Evolutionary conservation across 1,139 yeast genomes (phyloP).

Genomic region (Candida freyschussii): DNA sequence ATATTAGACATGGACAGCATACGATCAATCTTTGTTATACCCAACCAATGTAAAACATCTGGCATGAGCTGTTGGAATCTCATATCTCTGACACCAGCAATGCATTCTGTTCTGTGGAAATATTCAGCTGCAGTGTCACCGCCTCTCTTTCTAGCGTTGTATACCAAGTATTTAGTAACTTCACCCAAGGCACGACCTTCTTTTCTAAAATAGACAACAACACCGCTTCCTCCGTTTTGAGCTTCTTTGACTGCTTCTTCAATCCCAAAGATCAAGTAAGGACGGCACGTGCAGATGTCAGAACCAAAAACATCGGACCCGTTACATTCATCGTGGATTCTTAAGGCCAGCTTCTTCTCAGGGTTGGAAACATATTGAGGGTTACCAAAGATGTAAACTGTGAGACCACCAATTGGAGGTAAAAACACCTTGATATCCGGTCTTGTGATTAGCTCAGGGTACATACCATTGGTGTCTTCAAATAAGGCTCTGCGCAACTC

Average conservation of each 20-base stretch:
- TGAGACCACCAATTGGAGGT: conserved; percentile 61
- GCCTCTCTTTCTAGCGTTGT: conserved; percentile 60
- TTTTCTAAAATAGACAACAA: conserved; percentile 56
- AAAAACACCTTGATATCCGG: conserved; percentile 56
- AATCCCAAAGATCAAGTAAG: conserved; percentile 56
- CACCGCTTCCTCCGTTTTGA: conserved; percentile 56
- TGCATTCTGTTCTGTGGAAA: conserved; percentile 59
- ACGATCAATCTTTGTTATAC: conserved; percentile 53
- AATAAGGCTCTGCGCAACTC: conserved; percentile 52
- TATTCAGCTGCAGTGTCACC: conserved; percentile 63
- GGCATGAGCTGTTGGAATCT: conserved; percentile 66
- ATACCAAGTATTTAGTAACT: conserved; percentile 59
- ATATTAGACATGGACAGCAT: conserved; percentile 63
- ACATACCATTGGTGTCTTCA: conserved; percentile 62
- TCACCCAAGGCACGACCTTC: conserved; percentile 65
- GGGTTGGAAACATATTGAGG: conserved; percentile 48
- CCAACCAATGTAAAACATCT: conserved; percentile 59
- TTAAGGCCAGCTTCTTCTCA: conserved; percentile 43
- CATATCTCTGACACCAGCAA: conserved; percentile 63
- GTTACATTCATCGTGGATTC: conserved; percentile 62
- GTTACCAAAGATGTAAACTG: conserved; percentile 58
- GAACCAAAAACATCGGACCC: conserved; percentile 65
- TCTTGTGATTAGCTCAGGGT: conserved; percentile 58
- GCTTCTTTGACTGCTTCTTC: conserved; percentile 62
- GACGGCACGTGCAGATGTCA: conserved; percentile 63